Base-by-base conservation (phyloP, 108 stramenopile genomes). In the Asterionellopsis glacialis region DNA sequence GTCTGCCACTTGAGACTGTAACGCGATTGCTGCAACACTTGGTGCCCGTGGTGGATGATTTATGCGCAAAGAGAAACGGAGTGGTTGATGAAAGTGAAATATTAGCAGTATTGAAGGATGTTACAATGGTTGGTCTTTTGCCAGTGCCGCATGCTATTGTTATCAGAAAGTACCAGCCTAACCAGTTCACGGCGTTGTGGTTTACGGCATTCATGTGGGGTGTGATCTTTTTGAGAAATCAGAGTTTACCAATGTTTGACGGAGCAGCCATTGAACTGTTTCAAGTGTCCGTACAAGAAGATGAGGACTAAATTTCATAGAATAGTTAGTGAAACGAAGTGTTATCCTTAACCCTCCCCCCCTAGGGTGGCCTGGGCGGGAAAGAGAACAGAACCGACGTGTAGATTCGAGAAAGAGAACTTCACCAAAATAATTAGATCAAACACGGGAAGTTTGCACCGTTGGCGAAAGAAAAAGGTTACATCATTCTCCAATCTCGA, bases 161-260 rank as follows among this genome's bases (percentile, higher is more conserved):
- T 5, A 96, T 99, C 52, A 85, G 97, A 19, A 95, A 96, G 68
- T 98, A 99, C 65, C 95, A 96, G 65, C 93, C 96, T 9, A 98
- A 98, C 63, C 87, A 96, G 60, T 96, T 91, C 74, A 98, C 97
- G 5, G 87, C 88, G 1, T 65, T 96, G 42, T 99, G 98, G 98
- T 97, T 99, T 69, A 97, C 97, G 25, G 94, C 95, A 6, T 98
- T 94, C 65, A 79, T 97, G 93, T 99, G 98, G 98, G 97, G 98
- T 38, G 95, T 98, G 28, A 83, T 99, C 51, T 99, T 95, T 73
- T 76, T 97, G 66, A 84, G 93, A 24, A 95, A 95, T 73, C 92
- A 95, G 57, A 73, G 70, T 52, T 75, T 96, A 41, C 98, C 97
- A 13, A 79, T 99, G 55, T 99, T 97, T 62, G 98, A 99, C 65